A percentile compares a stretch with the other conserved stretches of the same genome.
phyloP scores from a whole-genome alignment of 2,329 filamentous ascomycete genomes.

The Diplodia sapinea region DNA sequence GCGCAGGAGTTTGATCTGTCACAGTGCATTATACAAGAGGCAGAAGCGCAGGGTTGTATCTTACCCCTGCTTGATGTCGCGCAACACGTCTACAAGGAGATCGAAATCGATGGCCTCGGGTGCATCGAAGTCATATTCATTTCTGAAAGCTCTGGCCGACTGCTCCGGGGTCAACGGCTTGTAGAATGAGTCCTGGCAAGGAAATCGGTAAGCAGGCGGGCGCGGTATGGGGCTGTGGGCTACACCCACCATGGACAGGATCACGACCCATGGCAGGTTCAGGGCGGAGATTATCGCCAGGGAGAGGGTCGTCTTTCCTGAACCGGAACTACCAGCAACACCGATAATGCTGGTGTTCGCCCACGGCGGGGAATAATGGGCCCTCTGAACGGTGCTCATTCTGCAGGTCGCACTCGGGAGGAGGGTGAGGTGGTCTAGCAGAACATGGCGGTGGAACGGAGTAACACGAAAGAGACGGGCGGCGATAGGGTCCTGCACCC shows the following conservation, averaged over 20 bases:
- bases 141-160: slow-evolving; percentile 79
- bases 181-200: slow-evolving; percentile 90
- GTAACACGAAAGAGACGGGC: slow-evolving; percentile 21
- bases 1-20: background rate
- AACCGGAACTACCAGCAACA: slow-evolving; percentile 92
- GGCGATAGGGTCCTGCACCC: slow-evolving; percentile 26
- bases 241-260: slow-evolving; percentile 82
- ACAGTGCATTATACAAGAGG: background rate
- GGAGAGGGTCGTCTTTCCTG: slow-evolving; percentile 91
- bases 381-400: slow-evolving; percentile 43
- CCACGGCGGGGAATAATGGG: slow-evolving; percentile 93
- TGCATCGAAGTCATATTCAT: slow-evolving; percentile 95
- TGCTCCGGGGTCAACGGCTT: slow-evolving; percentile 83
- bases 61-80: slow-evolving; percentile 90
- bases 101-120: slow-evolving; percentile 96
- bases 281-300: slow-evolving; percentile 88
- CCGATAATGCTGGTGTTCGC: slow-evolving; percentile 95
- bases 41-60: slow-evolving; percentile 35
- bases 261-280: slow-evolving; percentile 96
- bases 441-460: slow-evolving; percentile 12
- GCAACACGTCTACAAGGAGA: slow-evolving; percentile 76
- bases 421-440: slow-evolving; percentile 11
- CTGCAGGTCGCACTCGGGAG: slow-evolving; percentile 2
- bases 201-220: slow-evolving; percentile 30
- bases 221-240: slow-evolving; percentile 30